Conservation (phyloP, 2,329 filamentous ascomycete species). For the Mollisia scopiformis region DNA sequence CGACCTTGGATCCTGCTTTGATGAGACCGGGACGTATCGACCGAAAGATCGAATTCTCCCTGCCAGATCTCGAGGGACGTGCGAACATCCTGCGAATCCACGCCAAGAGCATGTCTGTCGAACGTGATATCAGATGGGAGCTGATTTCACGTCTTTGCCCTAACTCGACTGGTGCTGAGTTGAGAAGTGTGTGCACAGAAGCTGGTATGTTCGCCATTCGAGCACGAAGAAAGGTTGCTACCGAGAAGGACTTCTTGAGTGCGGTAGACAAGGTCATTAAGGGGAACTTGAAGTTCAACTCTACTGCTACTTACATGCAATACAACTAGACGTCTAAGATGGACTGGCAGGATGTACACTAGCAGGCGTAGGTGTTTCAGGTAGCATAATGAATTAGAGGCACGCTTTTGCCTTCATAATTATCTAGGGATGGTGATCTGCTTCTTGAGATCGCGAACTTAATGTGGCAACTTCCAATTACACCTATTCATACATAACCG, state of each 20-base stretch:
- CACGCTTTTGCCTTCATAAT: too few species aligned
- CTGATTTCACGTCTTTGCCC: constrained; percentile 96
- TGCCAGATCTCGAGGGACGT: constrained; percentile 94
- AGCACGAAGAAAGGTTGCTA: constrained; percentile 92
- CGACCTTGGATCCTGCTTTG: constrained; percentile 91
- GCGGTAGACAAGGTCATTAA: constrained; percentile 99
- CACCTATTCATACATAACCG: too few species aligned
- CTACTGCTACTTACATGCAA: constrained; percentile 96
- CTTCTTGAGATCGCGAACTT: not conserved
- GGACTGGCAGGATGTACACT: constrained; percentile 32
- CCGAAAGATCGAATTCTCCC: constrained; percentile 97
- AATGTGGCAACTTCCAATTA: too few species aligned
- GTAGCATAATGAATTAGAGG: constrained; percentile 30
- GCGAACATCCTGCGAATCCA: constrained; percentile 98
- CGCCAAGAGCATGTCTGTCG: constrained; percentile 99
- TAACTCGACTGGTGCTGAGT: constrained; percentile 94
- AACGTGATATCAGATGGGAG: constrained; percentile 98
- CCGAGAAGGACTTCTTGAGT: constrained; percentile 97
- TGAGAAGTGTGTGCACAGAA: constrained; percentile 96
- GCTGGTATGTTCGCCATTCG: constrained; percentile 98
- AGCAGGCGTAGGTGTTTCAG: constrained; percentile 37
- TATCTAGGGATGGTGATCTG: too few species aligned
- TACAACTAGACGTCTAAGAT: constrained; percentile 74
- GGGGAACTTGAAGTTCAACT: constrained; percentile 99
- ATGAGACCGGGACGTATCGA: constrained; percentile 98